These are phyloP conservation scores for Echinosophora koreensis DNA, from an alignment of 306 rosid species.

Conservation along the genomic window DNA sequence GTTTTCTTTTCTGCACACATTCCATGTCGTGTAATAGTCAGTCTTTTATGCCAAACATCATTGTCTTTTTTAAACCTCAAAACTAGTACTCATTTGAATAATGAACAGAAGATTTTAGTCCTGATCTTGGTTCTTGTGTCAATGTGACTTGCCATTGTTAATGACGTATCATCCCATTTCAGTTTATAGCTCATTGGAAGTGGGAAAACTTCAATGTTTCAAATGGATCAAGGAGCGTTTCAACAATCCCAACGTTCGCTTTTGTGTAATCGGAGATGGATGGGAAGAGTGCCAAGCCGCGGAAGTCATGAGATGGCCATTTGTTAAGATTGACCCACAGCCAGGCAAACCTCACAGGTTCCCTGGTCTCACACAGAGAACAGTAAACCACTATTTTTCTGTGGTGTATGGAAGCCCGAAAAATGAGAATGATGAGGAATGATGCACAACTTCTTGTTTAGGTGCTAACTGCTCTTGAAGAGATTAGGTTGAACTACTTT, in stretches of 20 bases:
- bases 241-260: constrained; percentile 70
- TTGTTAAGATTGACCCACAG: constrained; percentile 74
- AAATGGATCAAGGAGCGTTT: constrained; percentile 83
- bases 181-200: constrained; percentile 96
- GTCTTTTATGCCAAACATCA: constrained; percentile 11
- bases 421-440: constrained; percentile 61
- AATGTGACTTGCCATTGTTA: constrained; percentile 16
- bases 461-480: constrained; percentile 39
- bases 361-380: constrained; percentile 86
- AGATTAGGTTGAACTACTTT: constrained; percentile 38
- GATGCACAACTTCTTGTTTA: constrained; percentile 36
- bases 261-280: constrained; percentile 91
- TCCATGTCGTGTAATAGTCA: constrained; percentile 11
- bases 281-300: constrained; percentile 98
- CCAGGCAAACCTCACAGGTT: constrained; percentile 84
- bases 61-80: constrained; percentile 32
- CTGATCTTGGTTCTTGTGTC: constrained; percentile 10
- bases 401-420: constrained; percentile 73
- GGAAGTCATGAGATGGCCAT: constrained; percentile 82
- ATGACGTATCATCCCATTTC: constrained; percentile 42
- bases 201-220: constrained; percentile 82
- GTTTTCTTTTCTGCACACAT: constrained; percentile 29
- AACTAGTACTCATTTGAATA: constrained; percentile 8
- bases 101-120: not conserved
- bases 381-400: constrained; percentile 73